Evolutionary conservation across 2,329 filamentous ascomycete genomes (phyloP).

Genomic region (Botrytis galanthina): DNA sequence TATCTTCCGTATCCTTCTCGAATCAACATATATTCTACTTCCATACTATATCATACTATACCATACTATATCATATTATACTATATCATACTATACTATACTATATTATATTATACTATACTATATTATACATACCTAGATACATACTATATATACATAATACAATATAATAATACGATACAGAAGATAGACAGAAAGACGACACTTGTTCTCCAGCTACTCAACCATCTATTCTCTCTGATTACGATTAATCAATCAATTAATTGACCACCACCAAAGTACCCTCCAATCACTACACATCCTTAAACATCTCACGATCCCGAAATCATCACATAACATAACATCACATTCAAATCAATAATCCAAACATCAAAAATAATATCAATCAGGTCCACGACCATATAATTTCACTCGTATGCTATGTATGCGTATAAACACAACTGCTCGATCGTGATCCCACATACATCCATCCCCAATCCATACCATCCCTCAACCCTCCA

Average conservation of each 20-base stretch:
- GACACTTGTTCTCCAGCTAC: neutral
- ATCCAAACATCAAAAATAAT: neutral
- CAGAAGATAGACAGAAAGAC: too few species aligned
- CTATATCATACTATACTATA: too few species aligned
- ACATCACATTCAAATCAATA: neutral
- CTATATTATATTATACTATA: too few species aligned
- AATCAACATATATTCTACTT: too few species aligned
- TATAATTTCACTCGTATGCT: constrained; percentile 14
- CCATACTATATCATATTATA: too few species aligned
- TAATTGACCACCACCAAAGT: neutral
- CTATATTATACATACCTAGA: too few species aligned
- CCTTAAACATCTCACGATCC: neutral
- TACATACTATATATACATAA: too few species aligned
- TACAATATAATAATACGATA: too few species aligned
- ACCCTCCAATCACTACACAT: neutral
- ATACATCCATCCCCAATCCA: neutral
- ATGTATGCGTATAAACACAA: constrained; percentile 13
- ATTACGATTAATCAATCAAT: neutral
- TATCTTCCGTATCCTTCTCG: too few species aligned
- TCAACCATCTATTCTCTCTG: neutral
- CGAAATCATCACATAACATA: neutral
- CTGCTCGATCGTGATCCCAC: constrained; percentile 7
- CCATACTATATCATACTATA: too few species aligned
- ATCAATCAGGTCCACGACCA: neutral
- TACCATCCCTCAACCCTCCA: constrained; percentile 10